Evolutionary conservation across 371 early-diverging fungal species (phyloP).

Genomic region (Massospora cicadina): DNA sequence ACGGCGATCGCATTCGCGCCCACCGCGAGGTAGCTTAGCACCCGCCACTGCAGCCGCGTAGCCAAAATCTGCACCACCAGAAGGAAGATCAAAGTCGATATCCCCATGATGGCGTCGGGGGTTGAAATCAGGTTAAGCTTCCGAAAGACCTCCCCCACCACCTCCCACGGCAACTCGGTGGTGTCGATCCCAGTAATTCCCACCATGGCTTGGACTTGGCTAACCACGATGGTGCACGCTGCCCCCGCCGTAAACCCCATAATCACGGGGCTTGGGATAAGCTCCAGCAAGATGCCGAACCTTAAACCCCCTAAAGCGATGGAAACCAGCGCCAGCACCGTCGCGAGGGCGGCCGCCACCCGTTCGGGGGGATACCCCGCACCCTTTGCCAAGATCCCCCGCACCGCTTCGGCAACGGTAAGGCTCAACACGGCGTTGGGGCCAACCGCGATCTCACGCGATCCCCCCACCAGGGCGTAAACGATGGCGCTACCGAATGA

Average conservation of each 20-base stretch:
- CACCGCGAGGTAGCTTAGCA: neutral
- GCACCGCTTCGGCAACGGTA: constrained; percentile 33
- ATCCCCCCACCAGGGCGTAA: constrained; percentile 67
- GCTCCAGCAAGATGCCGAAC: constrained; percentile 66
- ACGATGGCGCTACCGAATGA: constrained; percentile 54
- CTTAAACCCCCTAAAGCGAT: constrained; percentile 49
- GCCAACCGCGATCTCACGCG: constrained; percentile 76
- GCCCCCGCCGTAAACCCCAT: constrained; percentile 53
- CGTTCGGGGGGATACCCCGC: neutral
- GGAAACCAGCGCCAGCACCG: neutral
- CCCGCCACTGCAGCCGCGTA: no score
- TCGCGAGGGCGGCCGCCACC: neutral
- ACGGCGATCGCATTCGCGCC: constrained; percentile 27
- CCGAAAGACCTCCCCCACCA: constrained; percentile 30
- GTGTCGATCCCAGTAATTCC: constrained; percentile 44
- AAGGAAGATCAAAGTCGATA: constrained; percentile 26
- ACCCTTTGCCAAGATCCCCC: constrained; percentile 25
- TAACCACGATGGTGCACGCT: constrained; percentile 52
- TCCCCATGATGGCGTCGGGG: constrained; percentile 25
- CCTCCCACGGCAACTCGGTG: constrained; percentile 27
- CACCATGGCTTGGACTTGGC: constrained; percentile 45
- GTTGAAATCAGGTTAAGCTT: constrained; percentile 22
- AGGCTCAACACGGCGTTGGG: no score
- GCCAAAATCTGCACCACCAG: no score
- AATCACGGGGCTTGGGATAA: constrained; percentile 56